Evolutionary conservation across 2,329 filamentous ascomycete genomes (phyloP), one percentile per base, ranked within the genome.

Genomic region (Pseudogymnoascus sp.): DNA sequence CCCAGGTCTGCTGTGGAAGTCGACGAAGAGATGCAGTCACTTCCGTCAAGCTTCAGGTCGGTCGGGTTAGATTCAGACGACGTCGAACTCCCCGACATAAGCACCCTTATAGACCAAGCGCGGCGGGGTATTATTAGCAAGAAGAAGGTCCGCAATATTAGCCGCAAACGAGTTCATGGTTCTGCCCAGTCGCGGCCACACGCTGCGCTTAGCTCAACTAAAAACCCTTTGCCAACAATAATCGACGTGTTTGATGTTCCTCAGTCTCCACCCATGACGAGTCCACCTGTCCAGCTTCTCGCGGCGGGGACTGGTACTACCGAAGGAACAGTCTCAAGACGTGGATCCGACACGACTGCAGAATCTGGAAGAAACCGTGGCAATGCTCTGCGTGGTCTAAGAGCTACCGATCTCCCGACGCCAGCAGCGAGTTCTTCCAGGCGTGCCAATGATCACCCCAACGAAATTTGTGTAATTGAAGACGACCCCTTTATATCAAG

Each of bases 221-320:
- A 31, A 31, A 50, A 9, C 44, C 44, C 3, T 3, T 8, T 54
- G 10, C 47, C 47, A 54, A 33, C 47, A 54, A 59, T 31, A 59
- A 40, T 37, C 6, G 64, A 68, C 57, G 65, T 74, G 13, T 76
- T 74, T 59, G 69, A 76, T 62, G 67, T 74, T 59, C 74, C 74
- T 36, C 70, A 68, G n/a, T 77, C 76, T 5, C 75, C 75, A 9
- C 74, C 74, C 6, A 67, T 70, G 58, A 75, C 74, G 10, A 76
- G 73, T 50, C 73, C 71, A 33, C 61, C 68, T n/a, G 50, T 63
- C 26, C 50, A 29, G 59, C 65, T 9, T 65, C 39, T 41, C 29
- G 6, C 15, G 13, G 29, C 47, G n/a, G 8, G 44, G 5, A 7
- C 44, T 17, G 5, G 26, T n/a, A 31, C 44, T 15, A 50, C 26